Evolutionary conservation across 164 flowering plant genomes (phyloP).

Genomic region (Kalanchoe fedtschenkoi): DNA sequence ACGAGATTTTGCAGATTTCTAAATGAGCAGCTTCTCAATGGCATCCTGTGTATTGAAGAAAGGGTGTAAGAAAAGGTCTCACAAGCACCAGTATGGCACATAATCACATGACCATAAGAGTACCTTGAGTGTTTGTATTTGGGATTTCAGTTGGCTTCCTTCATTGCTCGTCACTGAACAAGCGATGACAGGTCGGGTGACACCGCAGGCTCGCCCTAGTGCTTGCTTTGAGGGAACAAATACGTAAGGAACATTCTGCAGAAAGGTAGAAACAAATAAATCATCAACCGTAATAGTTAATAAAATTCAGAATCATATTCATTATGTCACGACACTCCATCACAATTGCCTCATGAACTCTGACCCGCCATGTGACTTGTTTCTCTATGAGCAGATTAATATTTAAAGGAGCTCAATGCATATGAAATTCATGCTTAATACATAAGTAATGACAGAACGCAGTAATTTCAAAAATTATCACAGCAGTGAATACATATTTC

Average conservation of each 20-base stretch:
- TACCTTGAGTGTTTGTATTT: slow-evolving; percentile 72
- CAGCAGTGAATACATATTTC: too few relatives aligned
- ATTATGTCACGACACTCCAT: background rate
- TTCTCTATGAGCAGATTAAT: too few relatives aligned
- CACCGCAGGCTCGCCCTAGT: slow-evolving; percentile 90
- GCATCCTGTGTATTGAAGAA: slow-evolving; percentile 35
- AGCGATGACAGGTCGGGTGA: slow-evolving; percentile 75
- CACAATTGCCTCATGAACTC: too few relatives aligned
- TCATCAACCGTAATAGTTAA: background rate
- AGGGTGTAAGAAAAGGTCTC: background rate
- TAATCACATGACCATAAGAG: background rate
- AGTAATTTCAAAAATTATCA: too few relatives aligned
- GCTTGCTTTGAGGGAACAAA: slow-evolving; percentile 82
- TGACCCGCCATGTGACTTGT: too few relatives aligned
- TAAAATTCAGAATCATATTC: background rate
- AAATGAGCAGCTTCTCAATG: slow-evolving; percentile 59
- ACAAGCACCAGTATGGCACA: background rate
- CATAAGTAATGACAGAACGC: too few relatives aligned
- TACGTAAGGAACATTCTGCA: slow-evolving; percentile 85
- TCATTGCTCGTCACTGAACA: slow-evolving; percentile 84
- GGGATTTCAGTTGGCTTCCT: slow-evolving; percentile 76
- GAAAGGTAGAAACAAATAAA: background rate
- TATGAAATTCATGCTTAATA: too few relatives aligned
- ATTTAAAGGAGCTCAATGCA: too few relatives aligned
- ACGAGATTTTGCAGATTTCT: slow-evolving; percentile 1